Evolutionary conservation across 2,329 filamentous ascomycete species (phyloP).

Genomic region (Aspergillus jensenii): DNA sequence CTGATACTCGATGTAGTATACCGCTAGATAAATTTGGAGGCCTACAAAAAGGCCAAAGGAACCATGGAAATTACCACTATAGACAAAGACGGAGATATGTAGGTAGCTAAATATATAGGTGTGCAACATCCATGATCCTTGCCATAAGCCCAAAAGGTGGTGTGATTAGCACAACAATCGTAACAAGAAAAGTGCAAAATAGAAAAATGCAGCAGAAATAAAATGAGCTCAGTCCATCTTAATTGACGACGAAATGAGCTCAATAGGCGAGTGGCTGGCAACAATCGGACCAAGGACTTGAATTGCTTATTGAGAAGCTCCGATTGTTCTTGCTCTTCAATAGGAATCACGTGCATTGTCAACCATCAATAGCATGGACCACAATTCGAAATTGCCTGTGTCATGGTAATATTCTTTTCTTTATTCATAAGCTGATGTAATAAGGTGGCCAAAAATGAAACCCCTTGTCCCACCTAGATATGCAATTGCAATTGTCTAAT

Average conservation of each 20-base stretch:
- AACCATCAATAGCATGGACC: not conserved
- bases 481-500: not conserved
- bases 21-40: not conserved
- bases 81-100: not conserved
- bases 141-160: not conserved
- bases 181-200: not conserved
- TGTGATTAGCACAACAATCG: constrained; percentile 4
- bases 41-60: not conserved
- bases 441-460: not conserved
- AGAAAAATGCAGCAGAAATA: not conserved
- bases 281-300: constrained; percentile 10
- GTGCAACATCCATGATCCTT: not conserved
- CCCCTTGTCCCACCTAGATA: not conserved
- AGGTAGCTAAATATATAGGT: not conserved
- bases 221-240: not conserved
- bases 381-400: not conserved
- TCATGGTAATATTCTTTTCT: not conserved
- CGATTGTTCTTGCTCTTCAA: constrained; percentile 25
- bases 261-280: constrained; percentile 12
- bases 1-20: not conserved
- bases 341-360: constrained; percentile 18
- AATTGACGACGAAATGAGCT: not conserved
- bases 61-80: not conserved
- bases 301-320: constrained; percentile 6
- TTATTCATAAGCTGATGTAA: not conserved